Evolutionary conservation across 2,329 filamentous ascomycete genomes (phyloP).

Genomic region (Pseudophaeomoniella oleicola): DNA sequence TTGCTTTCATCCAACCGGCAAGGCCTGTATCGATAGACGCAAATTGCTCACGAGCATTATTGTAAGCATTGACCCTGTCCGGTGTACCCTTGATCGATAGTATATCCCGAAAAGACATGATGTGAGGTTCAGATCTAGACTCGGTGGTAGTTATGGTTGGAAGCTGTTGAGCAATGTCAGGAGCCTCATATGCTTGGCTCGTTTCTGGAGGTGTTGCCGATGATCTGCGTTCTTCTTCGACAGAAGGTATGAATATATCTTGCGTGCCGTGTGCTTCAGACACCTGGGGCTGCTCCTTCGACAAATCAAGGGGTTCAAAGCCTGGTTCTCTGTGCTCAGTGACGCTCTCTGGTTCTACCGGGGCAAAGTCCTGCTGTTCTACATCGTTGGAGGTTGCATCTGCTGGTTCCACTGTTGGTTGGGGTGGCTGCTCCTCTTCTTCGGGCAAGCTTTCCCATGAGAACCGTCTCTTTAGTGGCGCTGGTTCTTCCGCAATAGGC

Average conservation of each 20-base stretch:
- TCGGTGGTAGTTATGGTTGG: too few species aligned
- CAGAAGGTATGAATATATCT: not conserved
- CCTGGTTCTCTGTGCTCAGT: not conserved
- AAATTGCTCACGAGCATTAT: slow-evolving; percentile 57
- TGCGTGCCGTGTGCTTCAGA: not conserved
- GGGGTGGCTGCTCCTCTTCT: not conserved
- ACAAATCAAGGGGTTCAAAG: not conserved
- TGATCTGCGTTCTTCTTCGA: not conserved
- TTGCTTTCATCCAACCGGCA: slow-evolving; percentile 40
- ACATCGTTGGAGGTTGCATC: too few species aligned
- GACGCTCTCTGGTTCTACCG: not conserved
- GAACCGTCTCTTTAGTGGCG: slow-evolving; percentile 23
- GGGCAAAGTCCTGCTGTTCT: not conserved
- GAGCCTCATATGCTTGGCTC: not conserved
- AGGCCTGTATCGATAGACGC: slow-evolving; percentile 62
- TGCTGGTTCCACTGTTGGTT: not conserved
- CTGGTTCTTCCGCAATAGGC: slow-evolving; percentile 8
- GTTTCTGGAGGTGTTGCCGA: not conserved
- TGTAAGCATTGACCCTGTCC: slow-evolving; percentile 61
- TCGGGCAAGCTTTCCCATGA: slow-evolving; percentile 24
- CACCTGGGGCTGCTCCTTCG: not conserved
- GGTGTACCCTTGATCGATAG: slow-evolving; percentile 48
- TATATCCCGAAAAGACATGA: slow-evolving; percentile 59
- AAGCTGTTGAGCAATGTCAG: not conserved
- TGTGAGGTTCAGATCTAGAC: not conserved